Base-by-base conservation (phyloP, 2,329 filamentous ascomycete genomes). In the Colletotrichum tropicale region DNA sequence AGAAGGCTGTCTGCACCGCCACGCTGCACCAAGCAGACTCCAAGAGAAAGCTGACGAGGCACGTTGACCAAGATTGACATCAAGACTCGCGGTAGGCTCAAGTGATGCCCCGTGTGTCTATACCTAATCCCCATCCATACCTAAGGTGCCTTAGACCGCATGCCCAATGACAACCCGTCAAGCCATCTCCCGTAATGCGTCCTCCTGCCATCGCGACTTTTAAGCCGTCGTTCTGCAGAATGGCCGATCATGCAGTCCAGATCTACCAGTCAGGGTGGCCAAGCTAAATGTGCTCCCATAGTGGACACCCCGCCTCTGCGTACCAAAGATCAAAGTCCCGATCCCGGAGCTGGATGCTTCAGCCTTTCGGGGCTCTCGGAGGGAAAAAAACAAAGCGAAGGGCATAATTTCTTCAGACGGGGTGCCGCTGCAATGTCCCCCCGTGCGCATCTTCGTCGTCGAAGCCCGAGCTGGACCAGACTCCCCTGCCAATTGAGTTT, bases 401-500 rank as follows among this genome's bases (percentile, higher is more conserved):
- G 65, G 43, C 55, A 69, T 68, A n/a, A 48, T 32, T 26, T 34
- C 18, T 43, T 24, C 52, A 4, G 55, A 70, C 66, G 66, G 66
- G 55, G n/a, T 70, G 55, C 26, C 55, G 52, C n/a, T 68, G 66
- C 52, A 38, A 3, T 61, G 38, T 34, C n/a, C 36, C 38, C 38
- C 16, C 38, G 38, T 43, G 4, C 18, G 16, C 38, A 10, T 43
- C 38, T n/a, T 43, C 8, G 2, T 43, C 38, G 3, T 43, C 16
- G 18, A 43, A 61, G 34, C 56, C 66, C 24, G 55, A 62, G 56
- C 24, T 24, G 66, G 48, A 48, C 66, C 9, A 24, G 55, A 32
- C 66, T 70, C 32, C 66, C 66, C 26, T 70, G 66, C 61, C 66
- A 70, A 61, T 61, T 69, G 66, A 61, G 55, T 69, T 69, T 55